phyloP scores from a whole-genome alignment of 352 stramenopile genomes.

The Globisporangium alternatum region DNA sequence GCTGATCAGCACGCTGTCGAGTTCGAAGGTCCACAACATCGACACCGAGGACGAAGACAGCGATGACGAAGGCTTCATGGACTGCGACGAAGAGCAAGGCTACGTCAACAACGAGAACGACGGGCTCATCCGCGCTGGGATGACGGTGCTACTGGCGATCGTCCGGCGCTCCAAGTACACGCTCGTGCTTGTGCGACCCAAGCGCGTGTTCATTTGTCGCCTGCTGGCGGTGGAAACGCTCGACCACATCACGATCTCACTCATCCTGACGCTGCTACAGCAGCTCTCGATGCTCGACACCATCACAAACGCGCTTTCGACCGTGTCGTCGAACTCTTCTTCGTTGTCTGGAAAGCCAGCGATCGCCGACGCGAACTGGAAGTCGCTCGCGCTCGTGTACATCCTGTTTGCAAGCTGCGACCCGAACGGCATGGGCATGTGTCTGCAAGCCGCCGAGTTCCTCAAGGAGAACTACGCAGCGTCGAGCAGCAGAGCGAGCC shows the following conservation, averaged over 20 bases:
- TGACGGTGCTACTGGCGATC: conserved; percentile 70
- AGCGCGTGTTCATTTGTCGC: conserved; percentile 69
- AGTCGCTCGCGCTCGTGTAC: conserved; percentile 64
- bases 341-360: conserved; percentile 24
- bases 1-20: conserved; percentile 51
- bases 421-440: conserved; percentile 77
- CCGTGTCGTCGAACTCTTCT: conserved; percentile 17
- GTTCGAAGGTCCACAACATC: conserved; percentile 16
- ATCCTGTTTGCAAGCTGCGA: conserved; percentile 73
- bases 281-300: conserved; percentile 53
- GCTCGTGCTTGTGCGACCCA: conserved; percentile 56
- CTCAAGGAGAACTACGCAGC: conserved; percentile 55
- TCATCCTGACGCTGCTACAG: conserved; percentile 63
- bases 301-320: conserved; percentile 14
- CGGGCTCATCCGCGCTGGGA: conserved; percentile 60
- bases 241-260: conserved; percentile 66
- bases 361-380: conserved; percentile 58
- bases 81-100: conserved; percentile 60
- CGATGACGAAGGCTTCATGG: conserved; percentile 33
- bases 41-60: conserved; percentile 26
- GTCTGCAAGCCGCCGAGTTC: conserved; percentile 63
- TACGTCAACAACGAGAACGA: conserved; percentile 63
- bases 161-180: conserved; percentile 69
- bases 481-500: conserved; percentile 2
- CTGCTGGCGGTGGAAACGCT: conserved; percentile 70